Base-by-base conservation (phyloP, 73 alveolate species). In the Uronychia binucleata region DNA sequence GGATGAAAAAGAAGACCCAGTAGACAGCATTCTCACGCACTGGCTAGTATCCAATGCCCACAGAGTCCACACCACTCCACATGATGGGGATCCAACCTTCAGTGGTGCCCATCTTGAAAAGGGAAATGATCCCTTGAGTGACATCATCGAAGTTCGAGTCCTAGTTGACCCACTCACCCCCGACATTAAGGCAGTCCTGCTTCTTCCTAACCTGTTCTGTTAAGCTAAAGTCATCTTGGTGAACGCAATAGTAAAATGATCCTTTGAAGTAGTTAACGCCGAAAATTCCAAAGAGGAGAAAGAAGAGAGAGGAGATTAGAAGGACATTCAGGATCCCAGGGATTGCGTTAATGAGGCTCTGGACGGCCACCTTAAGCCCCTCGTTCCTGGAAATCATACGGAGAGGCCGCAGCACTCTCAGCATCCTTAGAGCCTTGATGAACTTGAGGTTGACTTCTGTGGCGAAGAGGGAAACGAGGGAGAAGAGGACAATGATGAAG, bases 201-300 rank as follows among this genome's bases (percentile, higher is more conserved):
- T 86, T 86, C 1, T 82, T 86, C 8, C 8, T 31, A 28, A 30
- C 31, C 67, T 46, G 5, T 46, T 11, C 19, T 19, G 26, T 5
- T 26, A 1, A 11, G 29, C 28, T 1, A 8, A 29, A 19, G n/a
- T 76, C 59, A 5, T 76, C 82, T 1, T 31, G 1, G 11, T 76
- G 31, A 33, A 88, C 82, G 82, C 96, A 93, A 33, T 74, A 67
- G 74, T 82, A 86, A 67, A 86, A 87, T 0, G 81, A 87, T 11
- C 97, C 97, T 57, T 93, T 93, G 76, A 93, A 93, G 57, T 29
- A 82, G 77, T 81, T 90, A 28, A 92, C 91, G 8, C 95, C 96
- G 32, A 91, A 87, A 58, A 93, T 91, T 28, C 94, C 96, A 82
- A 93, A 93, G 19, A 93, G 58, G 11, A 93, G 77, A 75, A 79